Evolutionary conservation across 1,284 basidiomycete genomes (phyloP).

Genomic region (Ceratobasidium sp.): DNA sequence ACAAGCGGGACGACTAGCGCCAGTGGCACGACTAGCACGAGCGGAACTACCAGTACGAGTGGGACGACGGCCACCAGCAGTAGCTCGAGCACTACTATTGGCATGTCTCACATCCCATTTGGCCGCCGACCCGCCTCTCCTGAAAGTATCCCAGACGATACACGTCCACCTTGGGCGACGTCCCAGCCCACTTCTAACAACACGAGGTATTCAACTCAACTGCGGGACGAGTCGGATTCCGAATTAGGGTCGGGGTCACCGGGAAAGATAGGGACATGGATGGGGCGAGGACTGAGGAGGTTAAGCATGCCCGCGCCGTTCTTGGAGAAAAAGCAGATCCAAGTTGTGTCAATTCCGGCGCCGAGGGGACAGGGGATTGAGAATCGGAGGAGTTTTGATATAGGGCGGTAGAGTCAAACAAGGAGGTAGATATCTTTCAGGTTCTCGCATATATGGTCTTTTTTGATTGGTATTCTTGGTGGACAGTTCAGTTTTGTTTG

Average conservation of each 20-base stretch:
- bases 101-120: slow-evolving; percentile 13
- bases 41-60: slow-evolving; percentile 12
- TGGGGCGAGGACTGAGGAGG: slow-evolving; percentile 61
- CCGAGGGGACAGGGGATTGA: slow-evolving; percentile 19
- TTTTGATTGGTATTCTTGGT: no score
- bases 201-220: slow-evolving; percentile 16
- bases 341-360: slow-evolving; percentile 41
- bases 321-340: slow-evolving; percentile 37
- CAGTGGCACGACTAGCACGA: slow-evolving; percentile 49
- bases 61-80: slow-evolving; percentile 18
- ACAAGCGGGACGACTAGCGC: slow-evolving; percentile 43
- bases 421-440: no score
- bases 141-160: slow-evolving; percentile 34
- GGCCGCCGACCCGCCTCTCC: slow-evolving; percentile 41
- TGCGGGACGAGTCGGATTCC: slow-evolving; percentile 50
- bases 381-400: slow-evolving; percentile 37
- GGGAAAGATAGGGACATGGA: slow-evolving; percentile 76
- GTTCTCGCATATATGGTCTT: no score
- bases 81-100: slow-evolving; percentile 13
- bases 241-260: slow-evolving; percentile 58
- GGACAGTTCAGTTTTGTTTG: no score
- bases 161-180: slow-evolving; percentile 32
- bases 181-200: slow-evolving; percentile 60
- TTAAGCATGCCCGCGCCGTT: slow-evolving; percentile 74
- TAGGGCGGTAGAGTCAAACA: slow-evolving; percentile 2